Percentiles rank a stretch among this genome's conserved stretches.
Evolutionary conservation across 176 grass and related monocot genomes (phyloP).

Genomic region (Eragrostis nindensis): DNA sequence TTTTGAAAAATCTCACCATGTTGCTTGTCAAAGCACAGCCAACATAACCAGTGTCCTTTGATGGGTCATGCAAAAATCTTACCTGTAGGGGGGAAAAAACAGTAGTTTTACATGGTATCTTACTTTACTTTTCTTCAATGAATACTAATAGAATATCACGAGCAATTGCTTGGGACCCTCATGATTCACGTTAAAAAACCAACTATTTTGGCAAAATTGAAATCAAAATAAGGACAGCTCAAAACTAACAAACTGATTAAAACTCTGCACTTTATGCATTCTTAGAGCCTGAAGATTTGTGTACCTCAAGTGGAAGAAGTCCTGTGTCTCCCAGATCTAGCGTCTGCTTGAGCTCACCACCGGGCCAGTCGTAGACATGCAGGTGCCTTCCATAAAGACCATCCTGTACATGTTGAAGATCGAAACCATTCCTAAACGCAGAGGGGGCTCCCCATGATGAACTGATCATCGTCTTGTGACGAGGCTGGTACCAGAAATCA

Average conservation of each 20-base stretch:
- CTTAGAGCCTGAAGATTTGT: neutral
- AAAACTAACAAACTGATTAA: neutral
- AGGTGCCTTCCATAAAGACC: slow-evolving; percentile 89
- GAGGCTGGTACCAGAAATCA: slow-evolving; percentile 96
- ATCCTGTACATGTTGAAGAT: slow-evolving; percentile 86
- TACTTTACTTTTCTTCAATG: neutral
- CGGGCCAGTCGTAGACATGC: slow-evolving; percentile 91
- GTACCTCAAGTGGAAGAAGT: slow-evolving; percentile 84
- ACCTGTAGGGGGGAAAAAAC: slow-evolving; percentile 58
- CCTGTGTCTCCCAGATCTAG: slow-evolving; percentile 71
- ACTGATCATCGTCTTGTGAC: slow-evolving; percentile 96
- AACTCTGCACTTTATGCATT: neutral
- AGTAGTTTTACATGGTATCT: slow-evolving; percentile 2
- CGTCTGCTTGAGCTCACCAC: slow-evolving; percentile 89
- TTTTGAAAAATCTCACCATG: slow-evolving; percentile 95
- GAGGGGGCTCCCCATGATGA: slow-evolving; percentile 87
- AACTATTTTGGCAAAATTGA: neutral
- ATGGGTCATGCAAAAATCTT: slow-evolving; percentile 96
- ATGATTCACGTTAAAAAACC: neutral
- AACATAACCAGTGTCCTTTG: slow-evolving; percentile 93
- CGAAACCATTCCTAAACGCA: slow-evolving; percentile 74
- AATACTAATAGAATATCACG: neutral
- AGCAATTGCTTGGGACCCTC: no score
- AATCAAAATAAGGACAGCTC: neutral
- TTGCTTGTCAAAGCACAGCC: slow-evolving; percentile 85